These are phyloP conservation scores for Saccharomycopsis fibuligera DNA, from an alignment of 805 yeast genomes.

Conservation along the genomic window DNA sequence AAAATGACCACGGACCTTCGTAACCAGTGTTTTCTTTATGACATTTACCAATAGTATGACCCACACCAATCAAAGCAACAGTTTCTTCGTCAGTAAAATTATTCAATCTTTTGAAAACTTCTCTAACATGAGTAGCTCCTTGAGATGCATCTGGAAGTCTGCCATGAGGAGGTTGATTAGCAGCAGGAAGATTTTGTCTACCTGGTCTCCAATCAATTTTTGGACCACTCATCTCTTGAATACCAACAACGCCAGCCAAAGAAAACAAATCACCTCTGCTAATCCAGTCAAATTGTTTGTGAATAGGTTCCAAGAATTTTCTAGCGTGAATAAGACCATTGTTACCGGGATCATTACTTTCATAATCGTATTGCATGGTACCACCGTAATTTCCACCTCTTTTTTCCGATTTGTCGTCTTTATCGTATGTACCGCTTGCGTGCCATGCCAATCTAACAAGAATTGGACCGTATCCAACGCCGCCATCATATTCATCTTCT, in stretches of 20 bases:
- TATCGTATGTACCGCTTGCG: slow-evolving; percentile 74
- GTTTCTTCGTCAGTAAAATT: slow-evolving; percentile 67
- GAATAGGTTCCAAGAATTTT: slow-evolving; percentile 48
- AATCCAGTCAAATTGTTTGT: slow-evolving; percentile 57
- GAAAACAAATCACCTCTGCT: slow-evolving; percentile 78
- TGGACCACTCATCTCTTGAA: slow-evolving; percentile 78
- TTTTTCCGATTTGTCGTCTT: slow-evolving; percentile 38
- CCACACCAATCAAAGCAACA: slow-evolving; percentile 66
- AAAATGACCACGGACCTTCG: slow-evolving; percentile 88
- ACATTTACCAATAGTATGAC: slow-evolving; percentile 73
- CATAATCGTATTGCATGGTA: slow-evolving; percentile 47
- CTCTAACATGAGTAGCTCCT: slow-evolving; percentile 59
- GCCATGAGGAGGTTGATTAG: slow-evolving; percentile 54
- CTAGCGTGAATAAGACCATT: slow-evolving; percentile 57
- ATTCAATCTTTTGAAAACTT: slow-evolving; percentile 50
- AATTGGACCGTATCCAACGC: slow-evolving; percentile 69
- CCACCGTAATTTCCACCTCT: slow-evolving; percentile 70
- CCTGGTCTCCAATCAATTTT: slow-evolving; percentile 80
- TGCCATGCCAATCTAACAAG: slow-evolving; percentile 84
- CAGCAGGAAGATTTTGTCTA: slow-evolving; percentile 51
- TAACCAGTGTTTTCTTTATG: slow-evolving; percentile 64
- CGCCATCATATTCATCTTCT: slow-evolving; percentile 53
- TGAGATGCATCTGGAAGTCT: slow-evolving; percentile 68
- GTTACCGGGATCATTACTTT: slow-evolving; percentile 51
- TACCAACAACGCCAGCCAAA: slow-evolving; percentile 69